phyloP scores from a whole-genome alignment of 305 asterid genomes.

The Euphrasia arctica region DNA sequence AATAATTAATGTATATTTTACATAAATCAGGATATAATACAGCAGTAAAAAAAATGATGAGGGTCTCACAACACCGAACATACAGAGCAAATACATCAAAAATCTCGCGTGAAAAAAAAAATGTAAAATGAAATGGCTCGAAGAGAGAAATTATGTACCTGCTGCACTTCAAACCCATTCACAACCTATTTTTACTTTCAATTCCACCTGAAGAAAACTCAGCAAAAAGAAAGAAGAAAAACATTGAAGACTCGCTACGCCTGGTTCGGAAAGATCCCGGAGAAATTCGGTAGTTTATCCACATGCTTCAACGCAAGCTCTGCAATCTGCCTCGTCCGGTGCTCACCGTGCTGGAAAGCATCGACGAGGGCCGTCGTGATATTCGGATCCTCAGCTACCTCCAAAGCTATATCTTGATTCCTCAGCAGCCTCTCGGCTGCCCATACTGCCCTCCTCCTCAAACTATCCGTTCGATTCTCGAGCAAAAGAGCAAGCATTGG shows the following conservation, averaged over 20 bases:
- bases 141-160: background rate
- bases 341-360: slow-evolving; percentile 86
- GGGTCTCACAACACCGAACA: slow-evolving; percentile 12
- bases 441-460: slow-evolving; percentile 83
- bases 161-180: background rate
- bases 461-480: slow-evolving; percentile 72
- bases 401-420: slow-evolving; percentile 58
- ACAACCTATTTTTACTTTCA: background rate
- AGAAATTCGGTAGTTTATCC: slow-evolving; percentile 82
- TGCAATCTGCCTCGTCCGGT: slow-evolving; percentile 79
- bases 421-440: slow-evolving; percentile 82
- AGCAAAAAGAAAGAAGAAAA: background rate
- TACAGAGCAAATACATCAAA: too few relatives aligned
- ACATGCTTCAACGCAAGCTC: slow-evolving; percentile 85
- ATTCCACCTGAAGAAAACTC: background rate
- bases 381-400: slow-evolving; percentile 67
- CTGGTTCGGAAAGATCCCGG: slow-evolving; percentile 71
- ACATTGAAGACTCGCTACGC: slow-evolving; percentile 22
- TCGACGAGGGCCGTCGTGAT: slow-evolving; percentile 84
- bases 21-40: too few relatives aligned
- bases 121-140: background rate
- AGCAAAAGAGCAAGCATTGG: slow-evolving; percentile 73
- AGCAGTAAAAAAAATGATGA: too few relatives aligned
- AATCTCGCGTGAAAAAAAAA: too few relatives aligned
- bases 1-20: too few relatives aligned